A percentile compares a stretch with the other conserved stretches of the same genome.
These are phyloP conservation scores for Sphaceloma murrayae DNA, from an alignment of 2,329 filamentous ascomycete species.

Conservation along the genomic window DNA sequence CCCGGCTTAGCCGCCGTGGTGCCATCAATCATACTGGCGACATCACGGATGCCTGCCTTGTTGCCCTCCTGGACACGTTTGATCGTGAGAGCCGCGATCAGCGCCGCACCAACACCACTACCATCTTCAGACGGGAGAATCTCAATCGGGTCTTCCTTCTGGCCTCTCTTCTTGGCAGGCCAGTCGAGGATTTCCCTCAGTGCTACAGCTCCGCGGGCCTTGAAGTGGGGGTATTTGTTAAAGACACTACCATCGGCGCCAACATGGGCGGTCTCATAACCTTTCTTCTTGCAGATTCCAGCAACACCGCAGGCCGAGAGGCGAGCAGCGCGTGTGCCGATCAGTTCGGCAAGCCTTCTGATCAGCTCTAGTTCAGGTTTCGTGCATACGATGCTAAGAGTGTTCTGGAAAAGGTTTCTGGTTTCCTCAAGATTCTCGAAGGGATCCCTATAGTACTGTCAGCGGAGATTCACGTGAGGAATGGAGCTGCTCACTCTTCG, in stretches of 20 bases:
- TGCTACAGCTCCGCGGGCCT: slow-evolving; percentile 76
- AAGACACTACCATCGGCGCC: slow-evolving; percentile 96
- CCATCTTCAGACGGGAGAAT: slow-evolving; percentile 89
- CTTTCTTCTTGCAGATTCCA: slow-evolving; percentile 95
- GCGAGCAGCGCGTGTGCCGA: slow-evolving; percentile 86
- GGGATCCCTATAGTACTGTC: slow-evolving; percentile 55
- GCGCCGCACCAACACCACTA: slow-evolving; percentile 87
- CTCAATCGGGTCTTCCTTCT: slow-evolving; percentile 66
- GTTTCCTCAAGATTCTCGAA: slow-evolving; percentile 94
- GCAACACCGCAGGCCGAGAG: slow-evolving; percentile 91
- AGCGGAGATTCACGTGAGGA: background rate
- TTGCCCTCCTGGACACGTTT: slow-evolving; percentile 54
- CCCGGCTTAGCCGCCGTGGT: slow-evolving; percentile 22
- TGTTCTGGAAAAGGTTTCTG: slow-evolving; percentile 66
- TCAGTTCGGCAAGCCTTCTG: slow-evolving; percentile 81
- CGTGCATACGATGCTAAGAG: slow-evolving; percentile 61
- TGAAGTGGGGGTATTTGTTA: slow-evolving; percentile 99
- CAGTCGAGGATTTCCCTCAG: slow-evolving; percentile 94
- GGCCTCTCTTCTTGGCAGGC: slow-evolving; percentile 62
- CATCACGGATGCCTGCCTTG: slow-evolving; percentile 47
- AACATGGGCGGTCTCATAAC: slow-evolving; percentile 77
- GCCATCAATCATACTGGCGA: slow-evolving; percentile 34
- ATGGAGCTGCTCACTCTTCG: slow-evolving; percentile 49
- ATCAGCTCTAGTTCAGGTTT: slow-evolving; percentile 79
- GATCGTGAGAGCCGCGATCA: slow-evolving; percentile 70